A percentile compares a stretch with the other conserved stretches of the same genome.
These are phyloP conservation scores for Aspergillus quadrilineatus DNA, from an alignment of 2,329 filamentous ascomycete species.

Conservation along the genomic window DNA sequence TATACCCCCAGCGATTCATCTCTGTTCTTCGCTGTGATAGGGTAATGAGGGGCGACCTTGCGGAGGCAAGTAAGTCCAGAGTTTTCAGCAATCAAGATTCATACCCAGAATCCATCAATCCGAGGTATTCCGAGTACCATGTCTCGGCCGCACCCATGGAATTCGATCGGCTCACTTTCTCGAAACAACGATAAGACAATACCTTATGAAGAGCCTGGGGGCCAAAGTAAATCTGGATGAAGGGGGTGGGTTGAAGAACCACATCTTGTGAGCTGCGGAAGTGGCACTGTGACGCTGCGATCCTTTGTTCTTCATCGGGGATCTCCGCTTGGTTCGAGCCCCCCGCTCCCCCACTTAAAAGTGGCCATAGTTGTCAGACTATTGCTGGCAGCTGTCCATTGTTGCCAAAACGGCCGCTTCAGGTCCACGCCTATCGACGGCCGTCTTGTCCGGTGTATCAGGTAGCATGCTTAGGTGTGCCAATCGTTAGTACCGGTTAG, in stretches of 20 bases:
- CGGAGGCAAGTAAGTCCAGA: neutral
- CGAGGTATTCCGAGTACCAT: conserved; percentile 4
- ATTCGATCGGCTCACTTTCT: neutral
- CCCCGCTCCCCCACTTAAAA: conserved; percentile 14
- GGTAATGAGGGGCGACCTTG: neutral
- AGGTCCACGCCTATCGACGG: conserved; percentile 1
- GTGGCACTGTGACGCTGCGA: neutral
- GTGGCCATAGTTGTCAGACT: conserved; percentile 5
- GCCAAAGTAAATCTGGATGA: neutral
- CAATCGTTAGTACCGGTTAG: neutral
- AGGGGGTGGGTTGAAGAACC: neutral
- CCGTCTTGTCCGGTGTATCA: neutral
- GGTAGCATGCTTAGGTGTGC: neutral
- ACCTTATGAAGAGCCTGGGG: neutral
- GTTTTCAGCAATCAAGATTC: neutral
- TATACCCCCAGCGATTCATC: conserved; percentile 11
- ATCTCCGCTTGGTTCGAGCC: conserved; percentile 18
- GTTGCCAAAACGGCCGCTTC: conserved; percentile 5
- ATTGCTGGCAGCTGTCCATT: conserved; percentile 1
- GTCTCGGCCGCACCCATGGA: conserved; percentile 5
- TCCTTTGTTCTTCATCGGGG: conserved; percentile 21
- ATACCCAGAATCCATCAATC: neutral
- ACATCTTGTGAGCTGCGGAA: neutral
- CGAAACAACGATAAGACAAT: neutral
- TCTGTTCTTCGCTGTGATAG: conserved; percentile 4